These are phyloP conservation scores for Helotiales sp. DNA, from an alignment of 2,329 filamentous ascomycete species.

Conservation along the genomic window DNA sequence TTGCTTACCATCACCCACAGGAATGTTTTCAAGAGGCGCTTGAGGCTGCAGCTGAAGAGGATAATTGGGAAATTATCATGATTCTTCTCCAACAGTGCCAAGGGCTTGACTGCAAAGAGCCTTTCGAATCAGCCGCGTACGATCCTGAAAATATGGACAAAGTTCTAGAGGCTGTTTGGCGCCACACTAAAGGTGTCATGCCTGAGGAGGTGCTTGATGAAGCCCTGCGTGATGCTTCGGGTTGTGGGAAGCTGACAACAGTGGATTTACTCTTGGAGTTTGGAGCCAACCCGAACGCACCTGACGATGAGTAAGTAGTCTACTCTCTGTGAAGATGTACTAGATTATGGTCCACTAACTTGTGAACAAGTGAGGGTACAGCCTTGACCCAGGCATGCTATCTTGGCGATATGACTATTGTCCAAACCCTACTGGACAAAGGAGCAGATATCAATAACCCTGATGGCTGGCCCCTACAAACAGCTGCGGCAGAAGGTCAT, in stretches of 20 bases:
- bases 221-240: background rate
- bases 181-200: background rate
- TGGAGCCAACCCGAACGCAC: background rate
- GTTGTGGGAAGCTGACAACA: background rate
- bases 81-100: background rate
- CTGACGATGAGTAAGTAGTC: background rate
- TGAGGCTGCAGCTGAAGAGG: background rate
- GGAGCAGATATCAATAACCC: background rate
- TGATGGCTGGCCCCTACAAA: background rate
- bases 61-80: background rate
- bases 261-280: background rate
- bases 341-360: background rate
- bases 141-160: background rate
- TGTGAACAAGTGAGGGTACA: background rate
- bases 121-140: background rate
- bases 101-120: background rate
- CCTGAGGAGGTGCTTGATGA: background rate
- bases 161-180: background rate
- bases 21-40: background rate
- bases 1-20: background rate
- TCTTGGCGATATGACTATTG: background rate
- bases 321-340: background rate
- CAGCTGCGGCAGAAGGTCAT: background rate
- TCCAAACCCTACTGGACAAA: background rate
- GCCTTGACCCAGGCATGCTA: background rate